Base-by-base conservation (phyloP, 208 protist species). In the Naegleria fowleri region DNA sequence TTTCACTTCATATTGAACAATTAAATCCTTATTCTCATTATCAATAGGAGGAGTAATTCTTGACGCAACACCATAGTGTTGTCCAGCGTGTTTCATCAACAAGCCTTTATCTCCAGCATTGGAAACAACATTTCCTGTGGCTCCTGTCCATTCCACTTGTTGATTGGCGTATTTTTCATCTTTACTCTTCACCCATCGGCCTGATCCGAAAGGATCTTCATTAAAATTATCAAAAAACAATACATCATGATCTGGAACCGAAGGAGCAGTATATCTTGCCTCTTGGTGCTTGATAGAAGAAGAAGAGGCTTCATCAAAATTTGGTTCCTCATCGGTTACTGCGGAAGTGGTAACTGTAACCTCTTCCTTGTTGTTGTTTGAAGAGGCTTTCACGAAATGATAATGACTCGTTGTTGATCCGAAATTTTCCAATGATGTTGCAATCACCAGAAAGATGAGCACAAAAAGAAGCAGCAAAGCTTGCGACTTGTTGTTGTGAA, bases 1-100 rank as follows among this genome's bases (percentile, higher is more conserved):
- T 92, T 98, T 98, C 33, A 98, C 95, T n/a, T 95, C 96, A 94
- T 96, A 98, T 89, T 97, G 97, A 22, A 98, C 85, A 87, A 98
- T 96, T n/a, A 98, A 91, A 90, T 96, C 92, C 92, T 96, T 97
- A 93, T 93, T 92, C 55, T 94, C 95, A 16, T 97, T 93, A 94
- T 98, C 98, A 11, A 90, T 93, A 52, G 98, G 93, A 16, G 94
- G 93, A 52, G 93, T 93, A 76, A 98, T 93, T 93, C 94, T 90
- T 9, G 29, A 22, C 16, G 48, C 29, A 48, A 90, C 59, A 36
- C 36, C 48, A 90, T 51, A 43, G 33, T 90, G 87, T 48, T 90
- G 59, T 13, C 48, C 87, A 22, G 33, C 36, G 0, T 90, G 5
- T 9, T 25, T 90, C 5, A 29, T 51, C 1, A 41, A 39, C 0